These are phyloP conservation scores for Trichoderma orchidacearum DNA, from an alignment of 495 filamentous ascomycete genomes.

Conservation along the genomic window DNA sequence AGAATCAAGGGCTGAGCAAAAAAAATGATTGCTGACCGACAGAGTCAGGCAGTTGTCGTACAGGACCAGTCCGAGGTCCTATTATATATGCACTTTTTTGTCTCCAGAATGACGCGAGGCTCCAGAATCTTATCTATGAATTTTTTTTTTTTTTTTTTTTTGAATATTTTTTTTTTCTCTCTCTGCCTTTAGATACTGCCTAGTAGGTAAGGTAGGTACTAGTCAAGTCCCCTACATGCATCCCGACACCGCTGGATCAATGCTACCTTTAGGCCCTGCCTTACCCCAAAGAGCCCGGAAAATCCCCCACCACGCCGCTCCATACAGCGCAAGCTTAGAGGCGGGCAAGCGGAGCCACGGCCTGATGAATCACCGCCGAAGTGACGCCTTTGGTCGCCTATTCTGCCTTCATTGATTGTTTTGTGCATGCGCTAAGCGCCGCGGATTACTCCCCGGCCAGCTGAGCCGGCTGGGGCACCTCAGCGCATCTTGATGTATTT, in stretches of 20 bases:
- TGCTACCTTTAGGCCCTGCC: neutral
- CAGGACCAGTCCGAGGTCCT: too few relatives aligned
- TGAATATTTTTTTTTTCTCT: neutral
- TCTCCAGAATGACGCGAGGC: too few relatives aligned
- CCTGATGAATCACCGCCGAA: neutral
- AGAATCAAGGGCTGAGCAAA: too few relatives aligned
- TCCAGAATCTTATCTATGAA: too few relatives aligned
- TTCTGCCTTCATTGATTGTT: too few relatives aligned
- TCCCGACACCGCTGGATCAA: neutral
- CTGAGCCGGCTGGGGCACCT: neutral
- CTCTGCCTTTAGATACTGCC: neutral
- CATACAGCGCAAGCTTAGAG: neutral
- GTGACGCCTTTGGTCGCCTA: neutral
- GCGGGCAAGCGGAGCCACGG: neutral
- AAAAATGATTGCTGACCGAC: too few relatives aligned
- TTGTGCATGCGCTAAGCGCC: neutral
- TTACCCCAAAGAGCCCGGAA: neutral
- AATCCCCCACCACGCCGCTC: neutral
- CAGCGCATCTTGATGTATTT: too few relatives aligned
- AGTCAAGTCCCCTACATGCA: neutral
- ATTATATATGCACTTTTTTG: too few relatives aligned
- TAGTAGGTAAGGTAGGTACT: neutral
- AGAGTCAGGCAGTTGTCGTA: too few relatives aligned
- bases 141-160: too few relatives aligned
- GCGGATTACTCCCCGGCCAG: neutral